Base-by-base conservation (phyloP, 331 rosid species). In the Quercus phellos region DNA sequence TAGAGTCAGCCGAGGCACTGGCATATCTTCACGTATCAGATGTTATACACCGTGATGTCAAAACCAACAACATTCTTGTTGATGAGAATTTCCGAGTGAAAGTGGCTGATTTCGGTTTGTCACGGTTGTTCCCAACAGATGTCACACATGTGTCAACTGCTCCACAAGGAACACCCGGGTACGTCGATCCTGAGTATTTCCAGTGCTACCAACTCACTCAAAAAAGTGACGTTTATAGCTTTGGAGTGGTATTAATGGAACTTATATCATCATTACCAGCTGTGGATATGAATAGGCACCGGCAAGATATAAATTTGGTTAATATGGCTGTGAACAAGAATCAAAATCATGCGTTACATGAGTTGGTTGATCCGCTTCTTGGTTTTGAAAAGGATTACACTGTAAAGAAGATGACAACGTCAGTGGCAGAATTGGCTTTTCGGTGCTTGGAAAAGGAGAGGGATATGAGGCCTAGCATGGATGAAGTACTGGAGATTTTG, bases 131-230 rank as follows among this genome's bases (percentile, higher is more conserved):
- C 80, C 97, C 99, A 2, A 84, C 7, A 2, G 73, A 89, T 74
- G 92, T 85, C 64, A 94, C 99, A 10, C 99, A 94, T 64, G 97
- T 94, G 19, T 89, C 99, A 29, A 94, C 99, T 13, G 99, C 97
- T 56, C 99, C 99, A 54, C 99, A 94, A 82, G 99, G 99, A 50
- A 94, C 98, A 4, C 98, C 98, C 0, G 98, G 98, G 22, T 94
- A 94, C 75, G 98, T 94, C 42, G 98, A 94, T 69, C 99, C 99
- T 2, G 97, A 92, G 82, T 94, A 94, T 83, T 90, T 87, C 70
- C 95, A 87, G 78, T 83, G 84, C 79, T 94, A 88, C 84, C 97
- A 92, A 32, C 88, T 94, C 60, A 92, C 93, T 0, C 84, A 83
- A 51, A 94, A 94, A 69, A 94, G 99, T 30, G 99, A 94, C 21